Percentiles rank a stretch among this genome's conserved stretches.
Conservation (phyloP, 2,329 filamentous ascomycete species). For the Pleoardoris graminearum region DNA sequence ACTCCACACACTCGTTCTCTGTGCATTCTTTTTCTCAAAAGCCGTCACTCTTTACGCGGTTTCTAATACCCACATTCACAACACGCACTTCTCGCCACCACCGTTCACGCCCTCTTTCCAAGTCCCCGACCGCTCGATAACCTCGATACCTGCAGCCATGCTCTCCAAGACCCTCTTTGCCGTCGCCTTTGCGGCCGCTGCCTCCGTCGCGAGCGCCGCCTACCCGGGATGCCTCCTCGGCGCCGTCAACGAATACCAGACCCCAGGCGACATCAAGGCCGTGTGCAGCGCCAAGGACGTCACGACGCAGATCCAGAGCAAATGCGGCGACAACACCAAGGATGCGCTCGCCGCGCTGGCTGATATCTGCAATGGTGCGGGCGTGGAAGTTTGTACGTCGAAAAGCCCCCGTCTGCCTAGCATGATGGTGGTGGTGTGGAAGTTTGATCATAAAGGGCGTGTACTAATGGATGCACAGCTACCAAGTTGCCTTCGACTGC, state of each 20-base stretch:
- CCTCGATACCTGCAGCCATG: constrained; percentile 28
- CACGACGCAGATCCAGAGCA: constrained; percentile 24
- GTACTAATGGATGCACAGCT: constrained; percentile 9
- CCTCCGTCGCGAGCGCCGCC: constrained; percentile 28
- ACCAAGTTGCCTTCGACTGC: constrained; percentile 17
- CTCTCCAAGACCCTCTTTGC: constrained; percentile 34
- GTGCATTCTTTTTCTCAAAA: background rate
- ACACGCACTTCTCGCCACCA: background rate
- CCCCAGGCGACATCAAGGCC: constrained; percentile 29
- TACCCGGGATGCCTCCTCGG: constrained; percentile 35
- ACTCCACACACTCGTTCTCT: constrained; percentile 7
- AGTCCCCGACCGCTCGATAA: too few relatives aligned
- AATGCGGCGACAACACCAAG: constrained; percentile 28
- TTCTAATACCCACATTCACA: constrained; percentile 11
- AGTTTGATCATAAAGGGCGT: background rate
- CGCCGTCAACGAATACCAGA: constrained; percentile 34
- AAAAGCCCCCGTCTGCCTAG: background rate
- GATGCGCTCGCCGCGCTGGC: constrained; percentile 32
- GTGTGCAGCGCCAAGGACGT: constrained; percentile 36
- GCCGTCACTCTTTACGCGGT: constrained; percentile 20
- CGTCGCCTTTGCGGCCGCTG: constrained; percentile 29
- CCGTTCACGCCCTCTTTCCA: constrained; percentile 6
- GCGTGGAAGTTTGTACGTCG: constrained; percentile 36
- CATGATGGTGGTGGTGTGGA: background rate
- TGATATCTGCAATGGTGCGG: constrained; percentile 32